phyloP scores from a whole-genome alignment of 257 asterid genomes.

The Voacanga thouarsii region DNA sequence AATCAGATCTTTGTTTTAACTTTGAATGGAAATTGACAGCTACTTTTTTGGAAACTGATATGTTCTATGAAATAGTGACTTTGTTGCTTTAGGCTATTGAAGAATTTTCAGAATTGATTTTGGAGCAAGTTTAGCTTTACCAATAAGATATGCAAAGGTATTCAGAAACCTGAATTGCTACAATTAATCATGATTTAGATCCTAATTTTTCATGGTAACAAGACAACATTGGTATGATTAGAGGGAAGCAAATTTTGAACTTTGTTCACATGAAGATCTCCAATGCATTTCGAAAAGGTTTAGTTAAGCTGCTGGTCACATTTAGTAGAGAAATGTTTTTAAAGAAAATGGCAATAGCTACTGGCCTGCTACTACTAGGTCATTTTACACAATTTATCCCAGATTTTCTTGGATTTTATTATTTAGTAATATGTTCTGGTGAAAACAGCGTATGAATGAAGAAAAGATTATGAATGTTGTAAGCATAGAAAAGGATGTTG shows the following conservation, averaged over 20 bases:
- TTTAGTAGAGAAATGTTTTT: no score
- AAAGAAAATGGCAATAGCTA: no score
- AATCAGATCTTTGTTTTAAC: neutral
- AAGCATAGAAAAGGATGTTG: slow-evolving; percentile 25
- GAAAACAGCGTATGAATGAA: slow-evolving; percentile 17
- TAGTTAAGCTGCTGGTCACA: no score
- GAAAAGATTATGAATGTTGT: slow-evolving; percentile 21
- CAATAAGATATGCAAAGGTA: neutral
- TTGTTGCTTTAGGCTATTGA: neutral
- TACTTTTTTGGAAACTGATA: no score
- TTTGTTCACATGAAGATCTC: neutral
- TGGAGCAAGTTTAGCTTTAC: neutral
- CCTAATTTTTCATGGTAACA: no score
- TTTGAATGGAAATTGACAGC: neutral
- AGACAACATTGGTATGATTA: neutral
- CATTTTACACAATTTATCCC: neutral
- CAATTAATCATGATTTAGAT: neutral
- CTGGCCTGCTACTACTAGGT: neutral
- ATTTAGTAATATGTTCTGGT: neutral
- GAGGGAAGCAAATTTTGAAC: no score
- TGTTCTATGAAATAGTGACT: neutral
- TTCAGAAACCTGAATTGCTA: neutral
- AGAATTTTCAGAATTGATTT: neutral
- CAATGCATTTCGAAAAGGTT: neutral
- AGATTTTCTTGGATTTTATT: neutral